Evolutionary conservation across 768 basidiomycete species (phyloP), one percentile per base, ranked within the genome.

Genomic region (Amanita exitialis): DNA sequence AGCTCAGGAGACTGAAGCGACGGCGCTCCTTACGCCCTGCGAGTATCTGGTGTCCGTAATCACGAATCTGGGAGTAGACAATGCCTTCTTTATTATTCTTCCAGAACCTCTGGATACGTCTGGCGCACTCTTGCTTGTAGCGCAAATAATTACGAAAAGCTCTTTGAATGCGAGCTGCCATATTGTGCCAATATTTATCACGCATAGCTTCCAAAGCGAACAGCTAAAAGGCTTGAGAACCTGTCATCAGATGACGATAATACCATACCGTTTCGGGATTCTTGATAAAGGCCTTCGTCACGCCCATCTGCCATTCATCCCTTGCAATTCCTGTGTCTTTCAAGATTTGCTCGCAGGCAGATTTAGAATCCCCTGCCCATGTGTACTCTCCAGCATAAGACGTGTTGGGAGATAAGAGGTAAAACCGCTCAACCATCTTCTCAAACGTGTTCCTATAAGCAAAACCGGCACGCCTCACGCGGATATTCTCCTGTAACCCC

Each of bases 271-370:
- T 98, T 66, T 98, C 96, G 0, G 96, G 96, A 62, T 94, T 97
- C 75, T 98, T 98, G 69, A 99, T 98, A 66, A 99, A 99, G 0
- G 95, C 95, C 62, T 99, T 98, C 1, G 94, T 96, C 3, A 86
- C 81, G 48, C 96, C 96, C 94, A 98, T 96, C 66, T 99, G 96
- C 96, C 96, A 99, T 65, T 99, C 95, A 46, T 98, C 95, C 59
- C 81, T 86, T 5, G 90, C 79, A 59, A 99, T 98, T 23, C 96
- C 95, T 10, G 93, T 95, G 61, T 98, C 96, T 55, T 80, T 88
- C 47, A 99, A 71, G 54, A 99, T 98, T 58, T 82, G 80, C 65
- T 91, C 82, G 63, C 96, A 99, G 12, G 90, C 96, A 3, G 91
- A 87, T 64, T 85, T 84, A 10, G 92, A 61, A 59, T 94, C 90